These are phyloP conservation scores for Cicer yamashitae DNA, from an alignment of 306 rosid species.

Conservation along the genomic window DNA sequence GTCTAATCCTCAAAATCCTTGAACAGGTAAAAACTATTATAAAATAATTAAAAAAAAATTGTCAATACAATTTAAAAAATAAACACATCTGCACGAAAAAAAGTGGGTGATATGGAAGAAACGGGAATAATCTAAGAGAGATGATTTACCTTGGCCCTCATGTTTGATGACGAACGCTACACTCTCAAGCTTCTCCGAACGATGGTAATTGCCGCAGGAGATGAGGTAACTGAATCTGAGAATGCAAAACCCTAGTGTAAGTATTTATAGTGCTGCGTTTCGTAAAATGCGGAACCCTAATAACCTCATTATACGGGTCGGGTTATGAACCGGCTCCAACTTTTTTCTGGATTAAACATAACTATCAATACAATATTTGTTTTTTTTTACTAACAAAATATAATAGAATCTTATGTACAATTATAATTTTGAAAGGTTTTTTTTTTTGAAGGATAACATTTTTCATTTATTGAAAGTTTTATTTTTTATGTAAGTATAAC, in stretches of 20 bases:
- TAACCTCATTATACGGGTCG: conserved; percentile 26
- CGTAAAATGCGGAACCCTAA: conserved; percentile 46
- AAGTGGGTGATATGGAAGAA: not conserved
- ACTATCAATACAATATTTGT: too few species aligned
- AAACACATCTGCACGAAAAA: too few species aligned
- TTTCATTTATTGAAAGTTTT: too few species aligned
- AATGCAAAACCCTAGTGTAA: not conserved
- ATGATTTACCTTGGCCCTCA: conserved; percentile 56
- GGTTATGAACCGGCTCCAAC: not conserved
- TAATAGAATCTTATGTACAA: too few species aligned
- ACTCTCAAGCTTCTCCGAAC: conserved; percentile 25
- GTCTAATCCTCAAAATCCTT: not conserved
- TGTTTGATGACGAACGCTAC: conserved; percentile 36
- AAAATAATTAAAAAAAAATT: not conserved
- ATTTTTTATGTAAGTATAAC: too few species aligned
- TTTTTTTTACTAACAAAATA: too few species aligned
- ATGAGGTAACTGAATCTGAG: not conserved
- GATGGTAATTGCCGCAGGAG: not conserved
- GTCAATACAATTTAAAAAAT: too few species aligned
- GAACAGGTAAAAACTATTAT: not conserved
- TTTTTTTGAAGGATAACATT: too few species aligned
- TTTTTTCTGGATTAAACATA: too few species aligned
- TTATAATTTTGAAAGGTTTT: too few species aligned
- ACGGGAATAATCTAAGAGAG: not conserved
- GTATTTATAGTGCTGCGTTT: conserved; percentile 38